These are phyloP conservation scores for Capronia epimyces DNA, from an alignment of 2,329 filamentous ascomycete species.

Conservation along the genomic window DNA sequence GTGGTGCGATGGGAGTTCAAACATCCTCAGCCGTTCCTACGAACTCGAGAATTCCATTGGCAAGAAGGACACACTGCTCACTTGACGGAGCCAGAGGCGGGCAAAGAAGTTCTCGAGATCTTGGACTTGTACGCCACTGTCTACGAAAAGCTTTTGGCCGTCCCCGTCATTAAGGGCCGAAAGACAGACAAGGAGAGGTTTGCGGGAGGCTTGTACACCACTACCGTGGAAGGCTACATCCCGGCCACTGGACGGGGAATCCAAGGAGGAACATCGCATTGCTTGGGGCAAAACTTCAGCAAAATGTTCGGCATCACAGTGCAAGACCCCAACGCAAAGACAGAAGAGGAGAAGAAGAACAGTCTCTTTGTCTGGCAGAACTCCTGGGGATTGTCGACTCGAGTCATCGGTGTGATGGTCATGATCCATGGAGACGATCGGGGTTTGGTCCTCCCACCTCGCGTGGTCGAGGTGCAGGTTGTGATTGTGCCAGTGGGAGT, in stretches of 20 bases:
- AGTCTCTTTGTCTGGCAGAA: constrained; percentile 95
- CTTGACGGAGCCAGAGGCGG: constrained; percentile 73
- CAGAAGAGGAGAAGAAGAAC: constrained; percentile 60
- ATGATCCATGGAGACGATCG: constrained; percentile 97
- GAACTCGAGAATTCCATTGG: constrained; percentile 94
- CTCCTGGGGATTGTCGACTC: constrained; percentile 96
- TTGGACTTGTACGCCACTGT: constrained; percentile 87
- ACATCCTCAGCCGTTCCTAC: constrained; percentile 76
- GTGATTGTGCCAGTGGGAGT: constrained; percentile 90
- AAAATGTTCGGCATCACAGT: constrained; percentile 99
- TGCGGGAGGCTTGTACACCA: constrained; percentile 91
- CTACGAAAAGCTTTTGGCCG: constrained; percentile 88
- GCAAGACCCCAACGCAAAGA: constrained; percentile 72
- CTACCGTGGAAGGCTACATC: constrained; percentile 95
- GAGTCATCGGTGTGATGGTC: constrained; percentile 97
- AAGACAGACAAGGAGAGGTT: constrained; percentile 99
- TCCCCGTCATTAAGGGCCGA: constrained; percentile 84
- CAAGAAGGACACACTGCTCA: constrained; percentile 95
- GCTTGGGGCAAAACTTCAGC: constrained; percentile 93
- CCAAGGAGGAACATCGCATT: constrained; percentile 91
- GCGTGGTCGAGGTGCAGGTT: constrained; percentile 78
- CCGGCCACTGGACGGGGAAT: constrained; percentile 93
- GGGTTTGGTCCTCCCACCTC: constrained; percentile 85
- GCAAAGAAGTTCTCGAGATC: constrained; percentile 83
- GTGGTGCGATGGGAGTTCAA: constrained; percentile 96